Conservation (phyloP, 2,329 filamentous ascomycete species). For the Pseudogymnoascus sp. region DNA sequence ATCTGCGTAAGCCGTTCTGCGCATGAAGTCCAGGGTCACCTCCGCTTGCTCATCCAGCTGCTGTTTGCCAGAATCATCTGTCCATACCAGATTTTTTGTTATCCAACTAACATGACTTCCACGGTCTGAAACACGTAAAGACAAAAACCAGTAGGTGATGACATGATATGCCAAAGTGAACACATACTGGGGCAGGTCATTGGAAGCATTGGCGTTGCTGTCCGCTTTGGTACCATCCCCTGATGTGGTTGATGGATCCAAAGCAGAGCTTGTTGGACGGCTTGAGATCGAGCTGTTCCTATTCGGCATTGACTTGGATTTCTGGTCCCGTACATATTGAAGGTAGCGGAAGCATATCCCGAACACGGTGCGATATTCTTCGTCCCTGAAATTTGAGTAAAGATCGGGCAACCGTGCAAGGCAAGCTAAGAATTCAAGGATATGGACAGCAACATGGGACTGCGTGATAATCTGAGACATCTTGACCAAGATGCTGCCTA, state of each 20-base stretch:
- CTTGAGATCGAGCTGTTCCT: constrained; percentile 30
- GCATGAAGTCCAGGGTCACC: constrained; percentile 92
- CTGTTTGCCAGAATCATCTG: constrained; percentile 64
- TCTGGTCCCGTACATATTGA: constrained; percentile 69
- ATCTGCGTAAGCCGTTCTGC: constrained; percentile 77
- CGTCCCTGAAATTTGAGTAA: constrained; percentile 80
- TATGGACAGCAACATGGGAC: constrained; percentile 82
- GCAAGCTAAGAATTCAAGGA: constrained; percentile 88
- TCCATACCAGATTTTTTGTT: constrained; percentile 70
- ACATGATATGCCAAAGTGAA: constrained; percentile 91
- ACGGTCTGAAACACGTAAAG: constrained; percentile 75
- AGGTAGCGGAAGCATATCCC: constrained; percentile 92
- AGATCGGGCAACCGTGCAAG: constrained; percentile 76
- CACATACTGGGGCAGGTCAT: constrained; percentile 86
- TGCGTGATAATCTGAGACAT: constrained; percentile 97
- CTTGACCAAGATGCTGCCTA: constrained; percentile 79
- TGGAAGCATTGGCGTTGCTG: constrained; percentile 40
- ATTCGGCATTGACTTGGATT: constrained; percentile 29
- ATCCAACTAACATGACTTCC: constrained; percentile 85
- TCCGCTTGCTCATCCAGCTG: constrained; percentile 85
- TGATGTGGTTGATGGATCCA: constrained; percentile 23
- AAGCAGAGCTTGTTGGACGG: constrained; percentile 18
- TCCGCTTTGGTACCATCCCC: constrained; percentile 34
- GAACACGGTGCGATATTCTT: constrained; percentile 90
- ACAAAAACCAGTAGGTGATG: constrained; percentile 94